Evolutionary conservation across 2,329 filamentous ascomycete species (phyloP).

Genomic region (Colletotrichum falcatum): DNA sequence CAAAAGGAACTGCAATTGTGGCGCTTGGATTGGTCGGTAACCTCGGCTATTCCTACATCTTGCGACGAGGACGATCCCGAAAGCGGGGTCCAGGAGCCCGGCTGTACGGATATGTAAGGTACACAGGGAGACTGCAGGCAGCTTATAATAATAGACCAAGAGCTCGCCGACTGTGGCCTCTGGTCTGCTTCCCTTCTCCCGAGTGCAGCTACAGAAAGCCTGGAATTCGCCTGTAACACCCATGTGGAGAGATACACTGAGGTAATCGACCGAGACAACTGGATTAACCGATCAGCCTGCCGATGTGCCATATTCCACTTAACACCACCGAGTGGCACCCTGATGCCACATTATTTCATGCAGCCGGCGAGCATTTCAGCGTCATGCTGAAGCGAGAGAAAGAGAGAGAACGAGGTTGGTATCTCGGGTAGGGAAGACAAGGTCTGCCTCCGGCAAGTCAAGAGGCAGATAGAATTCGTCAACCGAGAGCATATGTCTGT

Average conservation of each 20-base stretch:
- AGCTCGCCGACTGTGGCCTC: slow-evolving; percentile 12
- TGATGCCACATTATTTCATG: not conserved
- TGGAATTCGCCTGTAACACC: not conserved
- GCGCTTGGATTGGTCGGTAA: slow-evolving; percentile 40
- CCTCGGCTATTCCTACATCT: slow-evolving; percentile 41
- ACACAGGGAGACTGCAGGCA: slow-evolving; percentile 22
- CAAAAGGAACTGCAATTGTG: slow-evolving; percentile 20
- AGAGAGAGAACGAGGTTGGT: not conserved
- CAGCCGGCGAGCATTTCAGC: slow-evolving; percentile 25
- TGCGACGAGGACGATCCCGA: slow-evolving; percentile 40
- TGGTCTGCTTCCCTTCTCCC: not conserved
- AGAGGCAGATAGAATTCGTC: not conserved
- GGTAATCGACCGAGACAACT: not conserved
- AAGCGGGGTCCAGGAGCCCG: slow-evolving; percentile 39
- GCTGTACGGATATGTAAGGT: slow-evolving; percentile 28
- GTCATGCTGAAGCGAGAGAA: not conserved
- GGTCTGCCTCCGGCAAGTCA: not conserved
- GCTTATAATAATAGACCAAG: slow-evolving; percentile 28
- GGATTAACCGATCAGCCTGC: not conserved
- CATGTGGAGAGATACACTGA: not conserved
- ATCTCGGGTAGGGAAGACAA: not conserved
- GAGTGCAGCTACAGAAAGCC: slow-evolving; percentile 3
- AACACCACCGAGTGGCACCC: slow-evolving; percentile 9
- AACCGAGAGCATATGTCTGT: not conserved
- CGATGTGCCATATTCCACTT: not conserved